Base-by-base conservation (phyloP, 164 flowering plant genomes). In the Umbellularia californica region DNA sequence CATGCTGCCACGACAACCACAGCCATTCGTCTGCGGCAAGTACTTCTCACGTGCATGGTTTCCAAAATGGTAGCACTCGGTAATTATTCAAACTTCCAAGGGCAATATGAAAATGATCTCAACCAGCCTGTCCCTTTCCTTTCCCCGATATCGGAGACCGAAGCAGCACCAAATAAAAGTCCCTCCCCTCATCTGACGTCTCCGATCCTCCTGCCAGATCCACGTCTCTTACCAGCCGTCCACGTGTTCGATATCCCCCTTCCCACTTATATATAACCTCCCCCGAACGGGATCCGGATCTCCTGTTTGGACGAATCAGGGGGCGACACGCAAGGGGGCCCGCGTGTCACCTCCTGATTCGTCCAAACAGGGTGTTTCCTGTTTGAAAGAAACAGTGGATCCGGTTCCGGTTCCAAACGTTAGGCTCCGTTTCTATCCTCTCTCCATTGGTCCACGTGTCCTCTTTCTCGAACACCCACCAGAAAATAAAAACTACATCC, bases 371-470 rank as follows among this genome's bases (percentile, higher is more conserved):
- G 27, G 27, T 25, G n/a, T 25, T 25, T 25, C 27, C 27, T 25
- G 27, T 25, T 25, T 25, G 27, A 2, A 1, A 1, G 27, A 25
- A 25, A 25, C 27, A 25, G 1, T 0, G 27, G 27, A 25, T 25
- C 27, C 27, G 27, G 1, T 25, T 25, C 27, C 27, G 27, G 1
- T 25, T 25, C 35, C 30, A n/a, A 41, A 50, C 9, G 68, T 27
- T 33, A 27, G 30, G 66, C 22, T 72, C 47, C 51, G 70, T 72
- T 72, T 73, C 70, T 60, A 58, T 66, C 77, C 68, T 19, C 58
- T 15, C 33, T 58, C 25, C 52, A 73, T 77, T 70, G 70, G 72
- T 58, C 79, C 80, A 77, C 78, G 87, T 85, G 80, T 82, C 81
- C 66, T 0, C 27, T 22, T 79, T 79, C 83, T 81, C 65, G 83